Evolutionary conservation across 2,329 filamentous ascomycete genomes (phyloP), one percentile per base, ranked within the genome.

Genomic region (Paraconiothyrium brasiliense): DNA sequence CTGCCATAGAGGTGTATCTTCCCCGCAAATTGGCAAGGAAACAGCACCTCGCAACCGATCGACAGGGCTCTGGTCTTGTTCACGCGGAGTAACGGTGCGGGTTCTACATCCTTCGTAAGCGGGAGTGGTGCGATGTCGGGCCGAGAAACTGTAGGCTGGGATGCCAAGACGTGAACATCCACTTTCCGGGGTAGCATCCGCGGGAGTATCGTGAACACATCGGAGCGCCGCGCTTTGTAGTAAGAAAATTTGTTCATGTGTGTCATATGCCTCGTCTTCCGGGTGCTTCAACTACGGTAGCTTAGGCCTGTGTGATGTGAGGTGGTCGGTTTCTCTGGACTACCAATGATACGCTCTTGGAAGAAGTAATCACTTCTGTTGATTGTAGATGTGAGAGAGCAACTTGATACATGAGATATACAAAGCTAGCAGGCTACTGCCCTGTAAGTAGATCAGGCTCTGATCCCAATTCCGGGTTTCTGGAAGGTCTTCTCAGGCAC

Each of bases 51-150:
- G 22, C 55, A 10, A 22, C 22, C 35, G 34, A 43, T 58, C 55
- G 35, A 16, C 46, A 58, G 46, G 34, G 13, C 27, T 27, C 10
- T n/a, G 32, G 7, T n/a, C 13, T 20, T 50, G 46, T 20, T 22
- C 22, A 14, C 22, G 34, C 27, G 16, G 37, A 44, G 52, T 2
- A 55, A 32, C 46, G 44, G 32, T 56, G 41, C 41, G 41, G 39
- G 22, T 8, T 20, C 13, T 10, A n/a, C 10, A 39, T 27, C 13
- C 16, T 14, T n/a, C 13, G 8, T 13, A 16, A 9, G 5, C 32
- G 39, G 13, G 39, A 58, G 35, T 58, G 27, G 56, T 52, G 16
- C 27, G 20, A 52, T 44, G 44, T 52, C 56, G 56, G 56, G 3
- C 56, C 56, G 56, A 58, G 46, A 14, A 10, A 27, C n/a, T 9